A percentile compares a stretch with the other conserved stretches of the same genome.
These are phyloP conservation scores for Fusarium sterilihyphosum DNA, from an alignment of 2,329 filamentous ascomycete species.

Conservation along the genomic window DNA sequence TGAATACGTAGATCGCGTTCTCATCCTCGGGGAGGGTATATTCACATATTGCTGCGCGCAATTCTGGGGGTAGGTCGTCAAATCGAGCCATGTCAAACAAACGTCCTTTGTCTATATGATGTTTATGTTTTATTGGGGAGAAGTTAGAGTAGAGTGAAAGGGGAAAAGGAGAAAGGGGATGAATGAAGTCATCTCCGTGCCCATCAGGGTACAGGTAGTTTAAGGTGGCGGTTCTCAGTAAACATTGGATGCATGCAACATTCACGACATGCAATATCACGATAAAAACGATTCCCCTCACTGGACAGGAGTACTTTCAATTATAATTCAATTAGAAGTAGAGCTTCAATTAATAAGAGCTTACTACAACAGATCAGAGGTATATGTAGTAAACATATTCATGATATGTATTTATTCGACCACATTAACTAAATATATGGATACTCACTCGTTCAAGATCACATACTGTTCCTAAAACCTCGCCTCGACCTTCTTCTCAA, in stretches of 20 bases:
- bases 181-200: background rate
- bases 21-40: background rate
- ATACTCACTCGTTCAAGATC: too few relatives aligned
- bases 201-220: background rate
- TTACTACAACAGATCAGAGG: background rate
- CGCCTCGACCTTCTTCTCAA: slow-evolving; percentile 53
- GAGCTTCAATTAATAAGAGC: background rate
- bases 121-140: background rate
- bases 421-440: background rate
- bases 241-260: background rate
- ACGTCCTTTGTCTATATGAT: too few relatives aligned
- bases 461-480: slow-evolving; percentile 42
- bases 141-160: background rate
- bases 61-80: background rate
- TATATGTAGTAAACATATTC: background rate
- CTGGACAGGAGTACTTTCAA: background rate
- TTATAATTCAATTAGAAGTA: background rate
- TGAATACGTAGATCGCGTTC: background rate
- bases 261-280: background rate
- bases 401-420: background rate
- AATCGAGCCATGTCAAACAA: background rate
- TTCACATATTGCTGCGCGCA: background rate
- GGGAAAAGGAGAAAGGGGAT: background rate
- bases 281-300: background rate
- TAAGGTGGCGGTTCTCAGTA: background rate